phyloP scores from a whole-genome alignment of 148 eudicot species.

The Camellia lanceoleosa region DNA sequence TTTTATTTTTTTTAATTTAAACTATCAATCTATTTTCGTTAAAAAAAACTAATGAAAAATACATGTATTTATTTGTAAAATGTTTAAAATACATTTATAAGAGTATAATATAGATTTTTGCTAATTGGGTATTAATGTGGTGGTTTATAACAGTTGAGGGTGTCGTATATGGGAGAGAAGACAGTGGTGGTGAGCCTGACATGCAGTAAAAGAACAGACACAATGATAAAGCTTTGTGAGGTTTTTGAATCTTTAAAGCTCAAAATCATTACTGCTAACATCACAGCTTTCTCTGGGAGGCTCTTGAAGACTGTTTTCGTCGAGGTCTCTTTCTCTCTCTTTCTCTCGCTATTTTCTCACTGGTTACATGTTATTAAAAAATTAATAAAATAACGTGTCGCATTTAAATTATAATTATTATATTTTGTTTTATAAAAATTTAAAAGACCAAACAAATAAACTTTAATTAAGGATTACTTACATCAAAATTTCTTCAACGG shows the following conservation, averaged over 20 bases:
- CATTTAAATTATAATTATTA: no score
- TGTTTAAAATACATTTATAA: no score
- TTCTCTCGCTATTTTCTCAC: background rate
- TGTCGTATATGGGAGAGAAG: constrained; percentile 66
- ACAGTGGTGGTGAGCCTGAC: constrained; percentile 67
- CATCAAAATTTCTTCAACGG: no score
- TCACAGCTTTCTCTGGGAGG: constrained; percentile 63
- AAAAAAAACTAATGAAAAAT: no score
- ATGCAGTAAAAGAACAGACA: constrained; percentile 59
- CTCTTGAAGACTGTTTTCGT: constrained; percentile 64
- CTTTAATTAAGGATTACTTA: no score
- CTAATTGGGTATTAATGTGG: constrained; percentile 40
- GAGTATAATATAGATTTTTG: no score
- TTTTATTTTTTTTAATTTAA: background rate
- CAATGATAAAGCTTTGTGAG: constrained; percentile 67
- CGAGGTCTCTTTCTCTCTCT: constrained; percentile 43
- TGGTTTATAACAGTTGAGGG: constrained; percentile 49
- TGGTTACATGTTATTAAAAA: background rate
- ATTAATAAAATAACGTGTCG: no score
- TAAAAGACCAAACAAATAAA: no score
- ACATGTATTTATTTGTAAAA: no score
- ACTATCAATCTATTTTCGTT: no score
- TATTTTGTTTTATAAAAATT: no score
- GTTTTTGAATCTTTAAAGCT: constrained; percentile 76
- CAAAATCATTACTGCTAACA: constrained; percentile 61